Evolutionary conservation across 495 filamentous ascomycete species (phyloP).

Genomic region (Margaritispora aquatica): DNA sequence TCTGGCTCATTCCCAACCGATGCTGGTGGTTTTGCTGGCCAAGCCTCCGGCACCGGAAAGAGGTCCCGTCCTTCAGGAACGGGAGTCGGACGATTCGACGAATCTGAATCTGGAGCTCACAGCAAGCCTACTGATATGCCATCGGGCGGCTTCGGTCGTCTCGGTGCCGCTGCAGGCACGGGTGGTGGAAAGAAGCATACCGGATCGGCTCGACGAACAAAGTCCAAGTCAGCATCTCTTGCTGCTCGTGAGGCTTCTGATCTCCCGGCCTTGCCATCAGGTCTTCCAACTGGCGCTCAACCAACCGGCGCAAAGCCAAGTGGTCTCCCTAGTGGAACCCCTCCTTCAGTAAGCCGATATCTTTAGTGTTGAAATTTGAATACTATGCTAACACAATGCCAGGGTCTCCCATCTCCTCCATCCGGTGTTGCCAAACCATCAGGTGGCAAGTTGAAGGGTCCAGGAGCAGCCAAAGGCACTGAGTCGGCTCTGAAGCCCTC

Average conservation of each 20-base stretch:
- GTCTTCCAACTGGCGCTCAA: too few species aligned
- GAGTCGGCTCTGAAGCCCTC: not conserved
- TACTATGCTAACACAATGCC: not conserved
- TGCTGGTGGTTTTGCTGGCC: not conserved
- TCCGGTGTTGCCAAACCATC: not conserved
- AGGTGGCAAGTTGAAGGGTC: not conserved
- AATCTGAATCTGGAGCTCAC: not conserved
- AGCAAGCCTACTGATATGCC: not conserved
- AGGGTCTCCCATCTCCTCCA: not conserved
- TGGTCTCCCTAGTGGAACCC: not conserved
- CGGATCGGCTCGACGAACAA: not conserved
- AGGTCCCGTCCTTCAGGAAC: not conserved
- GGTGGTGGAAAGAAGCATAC: not conserved
- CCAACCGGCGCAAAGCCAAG: not conserved
- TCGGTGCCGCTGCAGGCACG: not conserved
- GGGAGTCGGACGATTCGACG: not conserved
- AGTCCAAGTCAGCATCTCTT: not conserved
- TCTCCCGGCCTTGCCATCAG: too few species aligned
- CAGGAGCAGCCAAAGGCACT: not conserved
- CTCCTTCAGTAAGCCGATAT: not conserved
- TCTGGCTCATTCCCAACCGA: not conserved
- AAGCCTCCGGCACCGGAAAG: not conserved
- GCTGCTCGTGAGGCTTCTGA: not conserved
- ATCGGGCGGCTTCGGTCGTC: not conserved
- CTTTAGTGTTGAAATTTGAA: not conserved